These are phyloP conservation scores for Leishmania amazonensis DNA, from an alignment of 208 protist species.

Conservation along the genomic window DNA sequence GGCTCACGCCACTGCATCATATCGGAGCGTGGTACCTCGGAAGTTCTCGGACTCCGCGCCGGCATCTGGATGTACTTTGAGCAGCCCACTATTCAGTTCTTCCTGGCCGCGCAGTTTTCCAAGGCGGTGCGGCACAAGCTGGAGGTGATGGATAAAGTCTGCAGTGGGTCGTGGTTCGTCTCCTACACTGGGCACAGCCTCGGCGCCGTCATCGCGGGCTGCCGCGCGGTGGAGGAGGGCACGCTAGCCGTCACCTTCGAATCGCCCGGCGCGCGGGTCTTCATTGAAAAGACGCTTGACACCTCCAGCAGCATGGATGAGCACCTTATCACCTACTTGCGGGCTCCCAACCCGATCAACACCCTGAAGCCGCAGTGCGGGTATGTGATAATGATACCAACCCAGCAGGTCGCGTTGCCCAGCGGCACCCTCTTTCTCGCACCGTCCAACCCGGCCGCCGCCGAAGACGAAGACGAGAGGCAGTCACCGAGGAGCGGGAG, in stretches of 20 bases:
- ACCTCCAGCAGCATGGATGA: slow-evolving; percentile 31
- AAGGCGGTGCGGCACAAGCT: slow-evolving; percentile 68
- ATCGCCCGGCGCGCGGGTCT: slow-evolving; percentile 70
- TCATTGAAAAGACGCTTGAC: slow-evolving; percentile 67
- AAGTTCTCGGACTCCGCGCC: slow-evolving; percentile 79
- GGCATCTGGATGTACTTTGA: slow-evolving; percentile 92
- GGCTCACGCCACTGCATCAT: slow-evolving; percentile 77
- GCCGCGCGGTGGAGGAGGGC: slow-evolving; percentile 73
- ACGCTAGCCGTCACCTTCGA: slow-evolving; percentile 90
- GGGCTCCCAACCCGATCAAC: slow-evolving; percentile 90
- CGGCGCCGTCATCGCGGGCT: slow-evolving; percentile 84
- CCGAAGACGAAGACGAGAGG: slow-evolving; percentile 12
- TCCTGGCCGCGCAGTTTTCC: slow-evolving; percentile 86
- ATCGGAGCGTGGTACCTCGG: slow-evolving; percentile 84
- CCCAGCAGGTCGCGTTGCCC: slow-evolving; percentile 26
- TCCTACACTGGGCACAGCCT: slow-evolving; percentile 93
- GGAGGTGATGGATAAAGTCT: slow-evolving; percentile 16
- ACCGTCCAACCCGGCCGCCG: slow-evolving; percentile 6
- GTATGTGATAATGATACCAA: slow-evolving; percentile 77
- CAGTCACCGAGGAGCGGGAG: slow-evolving; percentile 1
- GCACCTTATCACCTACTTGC: slow-evolving; percentile 79
- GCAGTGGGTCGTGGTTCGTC: slow-evolving; percentile 51
- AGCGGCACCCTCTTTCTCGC: slow-evolving; percentile 32
- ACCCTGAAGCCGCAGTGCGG: slow-evolving; percentile 87
- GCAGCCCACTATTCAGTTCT: slow-evolving; percentile 87